Evolutionary conservation across 1,284 basidiomycete species (phyloP), one percentile per base, ranked within the genome.

Genomic region (Boletus smithii): DNA sequence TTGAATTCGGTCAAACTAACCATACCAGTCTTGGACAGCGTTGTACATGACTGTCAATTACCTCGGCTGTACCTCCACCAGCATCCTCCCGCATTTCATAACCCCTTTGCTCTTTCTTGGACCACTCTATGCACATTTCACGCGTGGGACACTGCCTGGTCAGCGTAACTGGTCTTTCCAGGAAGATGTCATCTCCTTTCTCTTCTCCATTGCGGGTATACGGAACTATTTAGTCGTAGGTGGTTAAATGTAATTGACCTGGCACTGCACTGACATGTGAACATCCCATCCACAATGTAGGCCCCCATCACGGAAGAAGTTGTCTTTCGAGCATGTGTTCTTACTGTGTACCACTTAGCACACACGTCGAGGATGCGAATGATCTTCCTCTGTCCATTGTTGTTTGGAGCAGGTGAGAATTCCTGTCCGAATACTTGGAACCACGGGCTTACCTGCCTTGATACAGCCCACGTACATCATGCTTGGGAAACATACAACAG

Each of bases 221-320:
- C 72, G 95, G 50, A 97, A 95, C 65, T 93, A 83, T 61, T 57
- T 90, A 30, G 67, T 88, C 24, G 93, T 92, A 58, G 48, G 87
- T 77, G 7, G 14, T 31, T 8, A 9, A 20, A 31, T 13, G 11
- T 9, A 24, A 32, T 42, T 23, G 10, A 44, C 26, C 26, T 13
- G 22, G 20, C 26, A 14, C 13, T 18, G 36, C 36, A 23, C 30
- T 53, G 41, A 42, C 31, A n/a, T 30, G n/a, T 23, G 17, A 48
- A 35, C 16, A n/a, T 29, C 18, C 37, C 38, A 16, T 13, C 13
- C 32, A 24, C 35, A 29, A 46, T 2, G 26, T 31, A 95, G 89
- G 94, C 82, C 0, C 95, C 95, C 0, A 65, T 93, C 27, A 94
- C 94, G 0, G 95, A 99, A 70, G 95, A 99, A 65, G 58, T 97